These are phyloP conservation scores for Hortiboletus campestris DNA, from an alignment of 768 basidiomycete genomes.

Conservation along the genomic window DNA sequence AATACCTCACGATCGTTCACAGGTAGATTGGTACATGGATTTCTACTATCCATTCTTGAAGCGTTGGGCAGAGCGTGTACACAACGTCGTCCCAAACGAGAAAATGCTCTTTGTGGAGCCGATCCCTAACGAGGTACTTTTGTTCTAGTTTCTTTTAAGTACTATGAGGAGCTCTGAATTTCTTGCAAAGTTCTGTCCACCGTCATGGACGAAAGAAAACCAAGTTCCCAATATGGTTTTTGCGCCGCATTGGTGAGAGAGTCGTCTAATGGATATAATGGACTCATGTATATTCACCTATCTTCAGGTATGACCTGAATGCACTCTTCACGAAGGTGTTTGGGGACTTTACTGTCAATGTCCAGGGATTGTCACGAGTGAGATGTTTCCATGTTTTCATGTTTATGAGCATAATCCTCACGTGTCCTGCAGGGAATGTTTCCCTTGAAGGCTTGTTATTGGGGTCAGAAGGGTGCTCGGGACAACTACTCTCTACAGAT, in stretches of 20 bases:
- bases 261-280: neutral
- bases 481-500: slow-evolving; percentile 86
- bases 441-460: slow-evolving; percentile 75
- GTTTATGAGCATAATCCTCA: slow-evolving; percentile 4
- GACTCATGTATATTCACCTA: neutral
- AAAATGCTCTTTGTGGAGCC: slow-evolving; percentile 78
- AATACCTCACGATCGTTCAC: neutral
- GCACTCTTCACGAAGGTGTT: slow-evolving; percentile 83
- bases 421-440: slow-evolving; percentile 71
- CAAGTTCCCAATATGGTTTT: slow-evolving; percentile 64
- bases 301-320: slow-evolving; percentile 84
- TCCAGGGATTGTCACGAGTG: slow-evolving; percentile 88
- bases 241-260: slow-evolving; percentile 68
- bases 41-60: slow-evolving; percentile 78
- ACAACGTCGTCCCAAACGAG: slow-evolving; percentile 43
- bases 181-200: slow-evolving; percentile 67
- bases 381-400: slow-evolving; percentile 15
- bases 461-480: slow-evolving; percentile 78
- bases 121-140: slow-evolving; percentile 86
- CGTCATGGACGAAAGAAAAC: slow-evolving; percentile 68
- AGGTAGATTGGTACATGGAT: slow-evolving; percentile 87
- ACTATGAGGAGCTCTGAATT: slow-evolving; percentile 2
- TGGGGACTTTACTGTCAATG: slow-evolving; percentile 85
- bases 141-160: neutral
- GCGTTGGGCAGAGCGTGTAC: slow-evolving; percentile 64